Evolutionary conservation across 2,329 filamentous ascomycete species (phyloP).

Genomic region (Samsoniella hepiali): DNA sequence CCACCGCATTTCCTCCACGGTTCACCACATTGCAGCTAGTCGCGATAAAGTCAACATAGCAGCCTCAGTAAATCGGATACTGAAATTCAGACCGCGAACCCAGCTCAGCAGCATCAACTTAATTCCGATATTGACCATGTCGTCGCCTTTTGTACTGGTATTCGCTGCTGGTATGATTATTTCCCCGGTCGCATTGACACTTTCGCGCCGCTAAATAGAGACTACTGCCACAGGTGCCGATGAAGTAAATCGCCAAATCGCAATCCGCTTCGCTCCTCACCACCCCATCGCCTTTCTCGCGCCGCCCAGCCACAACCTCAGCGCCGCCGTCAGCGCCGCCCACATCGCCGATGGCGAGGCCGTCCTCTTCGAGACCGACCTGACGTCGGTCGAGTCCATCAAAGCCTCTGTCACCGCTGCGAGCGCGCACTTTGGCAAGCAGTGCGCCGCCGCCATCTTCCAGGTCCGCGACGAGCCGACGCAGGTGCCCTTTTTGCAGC

Average conservation of each 20-base stretch:
- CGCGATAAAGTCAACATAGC: too few species aligned
- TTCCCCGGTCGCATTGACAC: too few species aligned
- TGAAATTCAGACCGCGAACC: too few species aligned
- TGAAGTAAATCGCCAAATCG: slow-evolving; percentile 2
- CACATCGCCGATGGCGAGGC: neutral
- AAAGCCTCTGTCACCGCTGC: neutral
- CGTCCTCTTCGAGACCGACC: slow-evolving; percentile 9
- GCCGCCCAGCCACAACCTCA: neutral
- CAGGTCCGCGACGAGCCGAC: neutral
- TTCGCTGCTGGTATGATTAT: slow-evolving; percentile 2
- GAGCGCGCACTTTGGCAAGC: neutral
- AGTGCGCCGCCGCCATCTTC: slow-evolving; percentile 15
- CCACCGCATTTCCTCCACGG: too few species aligned
- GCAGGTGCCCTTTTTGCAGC: slow-evolving; percentile 2
- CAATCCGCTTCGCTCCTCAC: neutral
- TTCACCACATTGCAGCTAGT: too few species aligned
- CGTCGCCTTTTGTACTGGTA: neutral
- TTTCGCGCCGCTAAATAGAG: neutral
- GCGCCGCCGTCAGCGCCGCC: neutral
- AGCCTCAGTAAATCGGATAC: too few species aligned
- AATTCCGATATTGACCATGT: neutral
- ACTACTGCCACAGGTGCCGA: neutral
- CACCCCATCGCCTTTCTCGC: slow-evolving; percentile 11
- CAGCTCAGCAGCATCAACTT: too few species aligned
- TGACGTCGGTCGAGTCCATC: neutral